Evolutionary conservation across 805 yeast genomes (phyloP), one percentile per base, ranked within the genome.

Genomic region (Yamadazyma endophytica): DNA sequence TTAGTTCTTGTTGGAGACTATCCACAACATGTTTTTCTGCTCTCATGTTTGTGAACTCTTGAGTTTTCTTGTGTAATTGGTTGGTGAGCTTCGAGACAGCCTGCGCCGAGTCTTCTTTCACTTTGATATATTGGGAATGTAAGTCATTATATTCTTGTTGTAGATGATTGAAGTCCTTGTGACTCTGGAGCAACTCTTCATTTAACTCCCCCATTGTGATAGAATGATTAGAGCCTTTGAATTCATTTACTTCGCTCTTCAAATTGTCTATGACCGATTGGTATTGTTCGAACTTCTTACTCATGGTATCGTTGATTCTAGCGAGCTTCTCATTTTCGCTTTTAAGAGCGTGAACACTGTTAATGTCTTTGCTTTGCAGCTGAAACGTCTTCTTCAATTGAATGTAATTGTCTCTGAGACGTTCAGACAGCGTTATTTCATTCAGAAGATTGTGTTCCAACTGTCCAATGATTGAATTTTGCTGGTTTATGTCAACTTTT

Each of bases 1-100:
- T 61, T 26, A 69, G 44, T 17, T 66, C 71, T 12, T 53, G 56
- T 12, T 54, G 58, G 2, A 68, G 46, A 31, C 56, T 58, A 5
- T 63, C 66, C 9, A 20, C 9, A 1, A 20, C 31, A 9, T 47
- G 24, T 13, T 32, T 26, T 2, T 36, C 40, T 12, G 33, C 28
- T 30, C 43, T 42, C 6, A 36, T 26, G 2, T 35, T 32, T 11
- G 35, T 22, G 2, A 40, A 22, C 23, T 49, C 54, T 6, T 39
- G 33, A 17, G 47, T 47, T 28, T 40, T 49, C 17, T 30, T 28
- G 5, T 47, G 44, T 16, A 59, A 42, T 31, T 58, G 50, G 12
- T 39, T 37, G 1, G 52, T 45, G 25, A 58, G 43, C 3, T 47
- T 33, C 1, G 52, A 31, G 3, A 58, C 47, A 3, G 50, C 42